Percentiles rank a stretch among this genome's conserved stretches.
Conservation (phyloP, 2,329 filamentous ascomycete genomes). For the Cytospora paraplurivora region DNA sequence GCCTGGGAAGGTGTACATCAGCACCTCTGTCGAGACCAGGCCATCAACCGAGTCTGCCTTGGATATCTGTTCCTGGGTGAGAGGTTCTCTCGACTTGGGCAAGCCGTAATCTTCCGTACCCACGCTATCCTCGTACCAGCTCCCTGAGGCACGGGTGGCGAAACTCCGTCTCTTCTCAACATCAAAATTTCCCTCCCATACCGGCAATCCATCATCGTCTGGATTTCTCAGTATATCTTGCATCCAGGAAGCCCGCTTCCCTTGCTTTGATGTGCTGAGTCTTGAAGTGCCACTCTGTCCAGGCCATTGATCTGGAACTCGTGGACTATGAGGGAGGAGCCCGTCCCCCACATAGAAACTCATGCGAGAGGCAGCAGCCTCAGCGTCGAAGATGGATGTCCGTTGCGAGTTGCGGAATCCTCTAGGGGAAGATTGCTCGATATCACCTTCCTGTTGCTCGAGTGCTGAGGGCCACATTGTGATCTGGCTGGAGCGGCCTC, state of each 20-base stretch:
- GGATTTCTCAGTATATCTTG: slow-evolving; percentile 15
- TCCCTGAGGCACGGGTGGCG: slow-evolving; percentile 21
- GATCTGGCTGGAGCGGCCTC: slow-evolving; percentile 25
- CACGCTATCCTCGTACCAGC: slow-evolving; percentile 28
- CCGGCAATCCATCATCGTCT: slow-evolving; percentile 22
- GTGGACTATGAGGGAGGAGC: slow-evolving; percentile 27
- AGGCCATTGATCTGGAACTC: slow-evolving; percentile 25
- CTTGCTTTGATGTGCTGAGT: slow-evolving; percentile 12
- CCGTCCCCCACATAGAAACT: slow-evolving; percentile 31
- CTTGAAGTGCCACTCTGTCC: slow-evolving; percentile 16
- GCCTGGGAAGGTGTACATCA: slow-evolving; percentile 44
- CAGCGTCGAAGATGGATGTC: slow-evolving; percentile 31
- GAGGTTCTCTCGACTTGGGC: slow-evolving; percentile 26
- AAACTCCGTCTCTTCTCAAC: slow-evolving; percentile 31
- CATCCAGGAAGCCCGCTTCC: slow-evolving; percentile 28
- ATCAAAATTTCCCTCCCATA: slow-evolving; percentile 31
- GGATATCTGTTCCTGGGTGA: slow-evolving; percentile 28
- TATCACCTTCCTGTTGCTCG: slow-evolving; percentile 9
- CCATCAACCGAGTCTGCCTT: slow-evolving; percentile 27
- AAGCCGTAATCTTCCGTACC: slow-evolving; percentile 29
- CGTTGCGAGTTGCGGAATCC: slow-evolving; percentile 21
- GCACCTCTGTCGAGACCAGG: slow-evolving; percentile 32
- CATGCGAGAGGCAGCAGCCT: slow-evolving; percentile 31
- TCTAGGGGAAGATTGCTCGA: slow-evolving; percentile 25
- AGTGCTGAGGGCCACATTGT: slow-evolving; percentile 31